Evolutionary conservation across 139 green algal species (phyloP), one percentile per base, ranked within the genome.

Genomic region (Chlamydomonas schloesseri): DNA sequence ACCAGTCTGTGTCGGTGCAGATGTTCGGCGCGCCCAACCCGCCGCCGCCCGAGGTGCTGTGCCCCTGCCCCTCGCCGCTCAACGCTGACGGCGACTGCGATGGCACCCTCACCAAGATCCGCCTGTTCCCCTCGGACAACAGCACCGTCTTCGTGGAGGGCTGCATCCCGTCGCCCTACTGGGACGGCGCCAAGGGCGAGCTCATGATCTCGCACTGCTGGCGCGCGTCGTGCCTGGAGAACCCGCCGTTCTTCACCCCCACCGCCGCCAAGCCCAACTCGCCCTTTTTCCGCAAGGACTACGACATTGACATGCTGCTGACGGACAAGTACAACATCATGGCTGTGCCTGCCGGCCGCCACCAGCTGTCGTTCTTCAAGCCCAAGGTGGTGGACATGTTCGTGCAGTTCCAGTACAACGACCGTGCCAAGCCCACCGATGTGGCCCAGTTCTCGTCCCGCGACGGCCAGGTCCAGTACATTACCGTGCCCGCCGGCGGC

Each of bases 1-100:
- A 87, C 34, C 81, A 87, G 69, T 87, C 81, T 1, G 79, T 87
- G 14, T 79, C 81, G 15, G 81, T 87, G 34, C 81, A 87, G 81
- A 87, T 87, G 81, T 87, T 87, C 34, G 81, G 81, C 28, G 42
- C 37, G 47, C 81, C 81, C 81, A 87, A 87, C 81, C 81, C 81
- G 33, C 81, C 81, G 55, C 69, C 81, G 53, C 69, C 68, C 23
- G 62, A 3, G 0, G 81, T 73, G 33, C 42, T 87, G 23, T 87
- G 81, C 81, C 81, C 81, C 34, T 87, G 81, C 81, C 81, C 81
- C 81, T 65, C 31, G 28, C 34, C 53, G 6, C 3, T 87, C 5
- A 67, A 70, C 28, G 9, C 53, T 0, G 67, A 78, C 50, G 81
- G 81, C 33, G 34, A 53, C 10, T 87, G 81, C 70, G 53, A 31